phyloP scores from a whole-genome alignment of 169 alveolate species.

The Eimeria zaria region DNA sequence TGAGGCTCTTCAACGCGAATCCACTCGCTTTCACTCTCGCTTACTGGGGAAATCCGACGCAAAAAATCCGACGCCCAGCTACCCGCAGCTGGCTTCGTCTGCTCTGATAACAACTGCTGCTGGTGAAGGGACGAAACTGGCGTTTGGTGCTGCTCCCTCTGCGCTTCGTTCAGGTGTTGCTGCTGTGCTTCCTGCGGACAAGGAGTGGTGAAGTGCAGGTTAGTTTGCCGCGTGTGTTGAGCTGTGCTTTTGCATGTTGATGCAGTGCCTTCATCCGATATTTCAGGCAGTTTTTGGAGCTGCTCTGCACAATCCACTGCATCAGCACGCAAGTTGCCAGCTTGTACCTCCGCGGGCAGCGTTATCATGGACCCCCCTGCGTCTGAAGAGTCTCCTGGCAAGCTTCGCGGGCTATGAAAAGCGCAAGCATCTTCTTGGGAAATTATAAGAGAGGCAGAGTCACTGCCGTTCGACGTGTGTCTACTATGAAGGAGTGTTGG shows the following conservation, averaged over 20 bases:
- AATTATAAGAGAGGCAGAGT: neutral
- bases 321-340: neutral
- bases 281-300: neutral
- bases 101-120: neutral
- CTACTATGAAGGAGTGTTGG: slow-evolving; percentile 5
- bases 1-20: slow-evolving; percentile 54
- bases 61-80: neutral
- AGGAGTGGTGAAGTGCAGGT: neutral
- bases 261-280: neutral
- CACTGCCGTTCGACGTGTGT: neutral
- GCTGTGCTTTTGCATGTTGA: neutral
- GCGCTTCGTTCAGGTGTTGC: neutral
- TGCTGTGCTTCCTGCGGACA: neutral
- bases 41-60: slow-evolving; percentile 6
- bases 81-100: neutral
- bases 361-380: slow-evolving; percentile 9
- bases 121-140: neutral
- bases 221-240: neutral
- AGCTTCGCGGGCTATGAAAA: slow-evolving; percentile 70
- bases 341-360: neutral
- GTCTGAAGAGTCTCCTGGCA: slow-evolving; percentile 54
- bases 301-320: neutral
- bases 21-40: slow-evolving; percentile 75
- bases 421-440: slow-evolving; percentile 64
- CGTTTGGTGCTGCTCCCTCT: neutral